Evolutionary conservation across 139 green algal genomes (phyloP), one percentile per base, ranked within the genome.

Genomic region (Volvox reticuliferus): DNA sequence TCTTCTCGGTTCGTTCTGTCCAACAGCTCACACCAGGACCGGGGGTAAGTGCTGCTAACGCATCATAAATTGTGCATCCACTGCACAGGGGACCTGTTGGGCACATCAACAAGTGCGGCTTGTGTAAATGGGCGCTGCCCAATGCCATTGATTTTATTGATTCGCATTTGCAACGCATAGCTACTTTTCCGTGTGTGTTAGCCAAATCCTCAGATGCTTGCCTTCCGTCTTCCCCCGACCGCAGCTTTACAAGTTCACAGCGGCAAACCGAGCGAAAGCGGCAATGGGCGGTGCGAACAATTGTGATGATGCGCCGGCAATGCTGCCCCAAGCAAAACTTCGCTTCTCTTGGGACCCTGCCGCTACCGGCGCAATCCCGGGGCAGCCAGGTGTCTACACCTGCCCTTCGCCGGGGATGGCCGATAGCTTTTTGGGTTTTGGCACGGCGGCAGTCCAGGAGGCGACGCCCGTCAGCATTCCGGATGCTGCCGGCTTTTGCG

Each of bases 311-410:
- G 65, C 85, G n/a, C 85, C 85, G 0, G n/a, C 26, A 0, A 30
- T 75, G 0, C 79, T 90, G 50, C 71, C 44, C 1, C 73, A 83
- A 36, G 30, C 71, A 71, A 90, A 90, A 44, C 71, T 83, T 50
- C 86, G 86, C 19, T 90, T 90, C 44, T 82, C 67, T 75, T 90
- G 86, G 86, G 86, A 90, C 22, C 86, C 86, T 21, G 35, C 61
- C 30, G 73, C 36, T 1, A 3, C 5, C 12, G n/a, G n/a, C 9
- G 50, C 19, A 22, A 35, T 30, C 21, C 3, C 55, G 69, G 65
- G 12, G 6, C 50, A 28, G 30, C 50, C 69, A n/a, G n/a, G 26
- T 13, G 50, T 14, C 19, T n/a, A 19, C 1, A 14, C 36, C 28
- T 67, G 19, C n/a, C 6, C 44, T 0, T 73, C 85, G 18, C 69